Percentiles rank a stretch among this genome's conserved stretches.
phyloP scores from a whole-genome alignment of 768 basidiomycete genomes.

The Steccherinum ochraceum region DNA sequence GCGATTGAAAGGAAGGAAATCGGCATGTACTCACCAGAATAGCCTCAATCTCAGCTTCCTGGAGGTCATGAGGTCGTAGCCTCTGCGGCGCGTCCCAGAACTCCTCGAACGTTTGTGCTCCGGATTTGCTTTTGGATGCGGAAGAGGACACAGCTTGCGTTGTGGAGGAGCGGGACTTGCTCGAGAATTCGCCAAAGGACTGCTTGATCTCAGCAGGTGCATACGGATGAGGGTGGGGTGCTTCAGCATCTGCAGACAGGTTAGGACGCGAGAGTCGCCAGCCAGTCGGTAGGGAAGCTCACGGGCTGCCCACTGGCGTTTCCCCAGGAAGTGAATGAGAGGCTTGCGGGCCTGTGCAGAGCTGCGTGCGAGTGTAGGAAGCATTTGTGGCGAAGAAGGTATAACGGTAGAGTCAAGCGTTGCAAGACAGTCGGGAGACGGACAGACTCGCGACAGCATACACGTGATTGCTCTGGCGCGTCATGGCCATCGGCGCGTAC shows the following conservation, averaged over 20 bases:
- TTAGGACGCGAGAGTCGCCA: background rate
- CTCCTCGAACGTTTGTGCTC: constrained; percentile 16
- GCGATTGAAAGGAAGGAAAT: background rate
- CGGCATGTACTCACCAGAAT: constrained; percentile 16
- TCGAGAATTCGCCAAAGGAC: constrained; percentile 20
- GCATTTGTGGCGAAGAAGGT: no score
- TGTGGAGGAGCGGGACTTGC: constrained; percentile 11
- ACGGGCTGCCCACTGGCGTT: constrained; percentile 23
- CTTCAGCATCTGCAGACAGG: constrained; percentile 17
- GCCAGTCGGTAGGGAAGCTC: constrained; percentile 1
- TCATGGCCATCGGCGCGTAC: no score
- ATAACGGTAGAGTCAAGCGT: no score
- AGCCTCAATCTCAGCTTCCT: constrained; percentile 24
- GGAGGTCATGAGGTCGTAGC: constrained; percentile 17
- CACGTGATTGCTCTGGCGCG: no score
- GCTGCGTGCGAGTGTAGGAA: background rate
- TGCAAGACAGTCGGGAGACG: no score
- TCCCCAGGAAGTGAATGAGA: constrained; percentile 25
- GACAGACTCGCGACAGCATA: no score
- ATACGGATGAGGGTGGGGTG: constrained; percentile 22
- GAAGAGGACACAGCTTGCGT: constrained; percentile 1
- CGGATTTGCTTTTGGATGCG: constrained; percentile 6
- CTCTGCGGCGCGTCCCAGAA: constrained; percentile 25
- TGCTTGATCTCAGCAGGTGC: constrained; percentile 23
- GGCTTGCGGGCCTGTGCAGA: constrained; percentile 15